Evolutionary conservation across 176 grass and related monocot species (phyloP).

Genomic region (Ananas comosus): DNA sequence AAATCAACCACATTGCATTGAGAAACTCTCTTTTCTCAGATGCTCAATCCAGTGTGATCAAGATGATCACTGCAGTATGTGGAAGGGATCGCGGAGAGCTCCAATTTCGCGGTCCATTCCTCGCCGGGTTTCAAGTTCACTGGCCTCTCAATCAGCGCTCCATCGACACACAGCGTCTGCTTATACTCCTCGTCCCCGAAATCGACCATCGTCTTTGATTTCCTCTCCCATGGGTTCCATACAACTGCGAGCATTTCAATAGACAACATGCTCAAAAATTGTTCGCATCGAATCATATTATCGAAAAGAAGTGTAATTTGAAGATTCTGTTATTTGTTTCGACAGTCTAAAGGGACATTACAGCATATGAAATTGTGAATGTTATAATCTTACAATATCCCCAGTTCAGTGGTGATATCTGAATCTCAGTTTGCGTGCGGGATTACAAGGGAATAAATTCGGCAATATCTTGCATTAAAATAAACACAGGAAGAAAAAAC

Average conservation of each 20-base stretch:
- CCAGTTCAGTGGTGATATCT: too few relatives aligned
- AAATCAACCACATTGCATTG: not conserved
- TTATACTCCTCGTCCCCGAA: constrained; percentile 90
- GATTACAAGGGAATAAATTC: too few relatives aligned
- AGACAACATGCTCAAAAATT: not conserved
- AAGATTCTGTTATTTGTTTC: too few relatives aligned
- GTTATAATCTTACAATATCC: too few relatives aligned
- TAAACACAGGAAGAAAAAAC: too few relatives aligned
- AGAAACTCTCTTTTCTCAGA: constrained; percentile 7
- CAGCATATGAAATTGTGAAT: too few relatives aligned
- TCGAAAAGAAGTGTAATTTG: not conserved
- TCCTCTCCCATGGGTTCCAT: constrained; percentile 97
- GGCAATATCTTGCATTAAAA: too few relatives aligned
- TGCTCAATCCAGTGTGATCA: constrained; percentile 27
- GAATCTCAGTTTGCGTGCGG: too few relatives aligned
- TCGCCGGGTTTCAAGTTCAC: constrained; percentile 71
- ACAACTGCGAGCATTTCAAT: constrained; percentile 35
- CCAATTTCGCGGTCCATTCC: constrained; percentile 85
- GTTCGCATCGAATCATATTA: not conserved
- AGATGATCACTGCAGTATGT: constrained; percentile 81
- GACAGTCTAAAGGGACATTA: too few relatives aligned
- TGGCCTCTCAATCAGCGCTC: constrained; percentile 46
- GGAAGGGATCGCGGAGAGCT: constrained; percentile 55
- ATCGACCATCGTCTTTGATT: constrained; percentile 52
- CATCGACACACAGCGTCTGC: constrained; percentile 84